Base-by-base conservation (phyloP, 345 rosid species). In the Pistacia vera region DNA sequence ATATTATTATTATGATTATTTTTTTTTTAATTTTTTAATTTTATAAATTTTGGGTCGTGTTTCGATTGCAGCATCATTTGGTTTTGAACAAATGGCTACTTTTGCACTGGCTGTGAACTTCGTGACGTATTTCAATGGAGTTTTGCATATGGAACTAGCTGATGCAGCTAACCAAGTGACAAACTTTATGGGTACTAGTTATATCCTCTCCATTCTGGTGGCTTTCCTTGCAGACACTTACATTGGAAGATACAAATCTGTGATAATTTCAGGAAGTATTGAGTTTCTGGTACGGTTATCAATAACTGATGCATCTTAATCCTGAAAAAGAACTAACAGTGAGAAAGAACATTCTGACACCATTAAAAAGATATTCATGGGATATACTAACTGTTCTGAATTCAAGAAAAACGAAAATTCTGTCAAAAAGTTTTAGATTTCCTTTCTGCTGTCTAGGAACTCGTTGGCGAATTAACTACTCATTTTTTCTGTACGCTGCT, bases 111-210 rank as follows among this genome's bases (percentile, higher is more conserved):
- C 80, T 12, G 88, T 87, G 80, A 90, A 87, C 80, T 58, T 87
- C 78, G 82, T 87, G 79, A 85, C 87, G 13, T 88, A 87, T 41
- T 85, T 88, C 87, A 83, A 65, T 65, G 82, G 85, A 12, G 52
- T 79, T 62, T 73, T 88, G 87, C 92, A 88, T 78, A 80, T 85
- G 58, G 83, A 79, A 22, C 22, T 84, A 28, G 81, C 92, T 3
- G 90, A 88, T 63, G 85, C 90, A 6, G 92, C 90, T 56, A 90
- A 85, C 63, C 77, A 81, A 58, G 76, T 90, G 55, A 90, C 94
- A 74, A 90, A 88, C 82, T 88, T 60, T 72, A 73, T 81, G 86
- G 94, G 90, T 11, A 75, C 78, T 64, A 8, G 85, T 72, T 84
- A 73, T 83, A 79, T 90, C 60, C 84, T 88, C 68, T 72, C 85